Conservation (phyloP, 352 stramenopile species). For the Globisporangium cystogenes region DNA sequence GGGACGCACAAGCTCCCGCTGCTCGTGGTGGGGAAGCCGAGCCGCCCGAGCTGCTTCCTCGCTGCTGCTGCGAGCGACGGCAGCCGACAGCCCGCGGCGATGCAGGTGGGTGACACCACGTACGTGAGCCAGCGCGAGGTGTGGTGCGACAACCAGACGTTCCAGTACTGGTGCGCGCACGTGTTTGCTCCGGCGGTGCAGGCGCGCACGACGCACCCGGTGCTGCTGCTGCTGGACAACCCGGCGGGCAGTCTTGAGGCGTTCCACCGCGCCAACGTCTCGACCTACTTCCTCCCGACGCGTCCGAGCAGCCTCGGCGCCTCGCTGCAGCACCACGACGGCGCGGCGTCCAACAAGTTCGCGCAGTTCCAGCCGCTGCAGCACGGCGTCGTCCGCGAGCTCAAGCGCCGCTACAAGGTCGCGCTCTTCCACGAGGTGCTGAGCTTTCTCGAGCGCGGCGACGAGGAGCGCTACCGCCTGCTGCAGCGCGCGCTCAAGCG, state of each 20-base stretch:
- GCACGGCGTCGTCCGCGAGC: constrained; percentile 29
- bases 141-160: constrained; percentile 47
- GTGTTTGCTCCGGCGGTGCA: constrained; percentile 44
- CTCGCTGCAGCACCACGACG: background rate
- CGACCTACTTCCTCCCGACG: constrained; percentile 32
- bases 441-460: constrained; percentile 27
- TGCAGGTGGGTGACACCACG: constrained; percentile 14
- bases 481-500: constrained; percentile 38
- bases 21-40: constrained; percentile 41
- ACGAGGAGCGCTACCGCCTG: constrained; percentile 35
- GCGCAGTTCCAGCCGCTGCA: constrained; percentile 27
- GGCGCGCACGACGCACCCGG: constrained; percentile 30
- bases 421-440: constrained; percentile 39
- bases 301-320: constrained; percentile 6
- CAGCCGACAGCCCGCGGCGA: constrained; percentile 3
- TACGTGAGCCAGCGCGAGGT: constrained; percentile 44
- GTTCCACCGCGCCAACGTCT: constrained; percentile 35
- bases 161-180: constrained; percentile 41
- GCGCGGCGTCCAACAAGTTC: constrained; percentile 3
- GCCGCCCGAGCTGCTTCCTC: constrained; percentile 20
- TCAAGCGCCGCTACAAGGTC: constrained; percentile 51
- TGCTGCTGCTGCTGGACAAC: constrained; percentile 44
- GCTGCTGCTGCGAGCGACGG: constrained; percentile 1
- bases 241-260: constrained; percentile 25
- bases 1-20: constrained; percentile 52